These are phyloP conservation scores for Trametes elegans DNA, from an alignment of 768 basidiomycete genomes.

Conservation along the genomic window DNA sequence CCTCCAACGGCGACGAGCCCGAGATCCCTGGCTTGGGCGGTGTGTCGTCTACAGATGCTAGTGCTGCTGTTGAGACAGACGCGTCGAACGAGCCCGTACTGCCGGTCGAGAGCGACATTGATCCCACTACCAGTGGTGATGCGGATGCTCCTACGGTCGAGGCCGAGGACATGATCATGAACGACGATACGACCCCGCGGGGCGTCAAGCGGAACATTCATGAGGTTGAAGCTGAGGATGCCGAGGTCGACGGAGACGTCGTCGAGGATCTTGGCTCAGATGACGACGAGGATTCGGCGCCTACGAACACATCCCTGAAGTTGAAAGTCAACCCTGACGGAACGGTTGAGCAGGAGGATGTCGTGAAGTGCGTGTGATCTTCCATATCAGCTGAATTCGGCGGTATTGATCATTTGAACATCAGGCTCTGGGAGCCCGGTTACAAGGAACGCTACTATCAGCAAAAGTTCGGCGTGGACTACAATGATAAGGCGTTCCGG, in stretches of 20 bases:
- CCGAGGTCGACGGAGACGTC: conserved; percentile 34
- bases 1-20: conserved; percentile 17
- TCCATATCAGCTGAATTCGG: not conserved
- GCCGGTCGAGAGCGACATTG: conserved; percentile 12
- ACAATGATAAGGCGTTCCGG: conserved; percentile 68
- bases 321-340: conserved; percentile 88
- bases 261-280: conserved; percentile 5
- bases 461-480: conserved; percentile 84
- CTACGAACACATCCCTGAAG: conserved; percentile 42
- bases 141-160: conserved; percentile 14
- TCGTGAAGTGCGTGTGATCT: conserved; percentile 70
- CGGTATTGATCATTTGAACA: conserved; percentile 14
- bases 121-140: conserved; percentile 6
- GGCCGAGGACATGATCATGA: conserved; percentile 20
- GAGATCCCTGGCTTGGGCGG: conserved; percentile 29
- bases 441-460: conserved; percentile 94
- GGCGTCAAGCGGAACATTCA: conserved; percentile 48
- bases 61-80: not conserved
- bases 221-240: conserved; percentile 43
- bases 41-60: conserved; percentile 8
- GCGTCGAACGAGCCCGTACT: conserved; percentile 3
- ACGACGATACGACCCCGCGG: conserved; percentile 30
- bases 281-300: conserved; percentile 45
- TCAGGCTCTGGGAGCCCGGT: conserved; percentile 92
- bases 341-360: conserved; percentile 91